A percentile compares a stretch with the other conserved stretches of the same genome.
phyloP scores from a whole-genome alignment of 2,329 filamentous ascomycete genomes.

The Trichoderma cornu-damae region DNA sequence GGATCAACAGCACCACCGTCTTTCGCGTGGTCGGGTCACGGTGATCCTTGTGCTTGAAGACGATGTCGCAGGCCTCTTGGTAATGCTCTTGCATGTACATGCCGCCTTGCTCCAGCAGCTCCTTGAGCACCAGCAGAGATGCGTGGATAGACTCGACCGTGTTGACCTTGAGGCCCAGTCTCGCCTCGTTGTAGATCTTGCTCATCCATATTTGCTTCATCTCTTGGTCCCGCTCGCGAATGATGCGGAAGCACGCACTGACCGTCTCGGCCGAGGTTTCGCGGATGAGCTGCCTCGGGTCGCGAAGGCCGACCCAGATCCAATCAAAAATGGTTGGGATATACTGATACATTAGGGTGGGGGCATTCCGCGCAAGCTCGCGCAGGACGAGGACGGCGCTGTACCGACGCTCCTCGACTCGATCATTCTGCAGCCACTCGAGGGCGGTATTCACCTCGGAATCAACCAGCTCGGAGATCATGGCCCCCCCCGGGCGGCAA shows the following conservation, averaged over 20 bases:
- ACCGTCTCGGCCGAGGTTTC: constrained; percentile 90
- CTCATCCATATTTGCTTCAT: constrained; percentile 84
- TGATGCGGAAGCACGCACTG: constrained; percentile 92
- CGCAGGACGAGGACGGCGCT: constrained; percentile 86
- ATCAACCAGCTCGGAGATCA: constrained; percentile 93
- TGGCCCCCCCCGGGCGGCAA: constrained; percentile 83
- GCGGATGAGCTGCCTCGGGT: constrained; percentile 84
- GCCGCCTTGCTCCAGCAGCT: constrained; percentile 86
- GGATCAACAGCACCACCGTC: constrained; percentile 86
- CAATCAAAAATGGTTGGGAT: constrained; percentile 93
- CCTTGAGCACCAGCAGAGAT: constrained; percentile 87
- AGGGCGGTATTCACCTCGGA: constrained; percentile 94
- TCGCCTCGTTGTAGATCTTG: constrained; percentile 82
- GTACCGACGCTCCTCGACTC: constrained; percentile 88
- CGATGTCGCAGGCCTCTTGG: constrained; percentile 84
- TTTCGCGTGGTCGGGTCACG: constrained; percentile 80
- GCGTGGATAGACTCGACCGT: constrained; percentile 88
- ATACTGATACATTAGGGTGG: constrained; percentile 92
- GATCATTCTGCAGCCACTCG: constrained; percentile 94
- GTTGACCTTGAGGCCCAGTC: constrained; percentile 70
- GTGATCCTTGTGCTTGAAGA: constrained; percentile 88
- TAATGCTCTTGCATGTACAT: constrained; percentile 99
- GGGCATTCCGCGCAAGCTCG: constrained; percentile 86
- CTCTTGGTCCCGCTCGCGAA: constrained; percentile 83
- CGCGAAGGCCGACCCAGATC: constrained; percentile 90